Conservation (phyloP, 495 filamentous ascomycete genomes). For the Oidiodendron maius region DNA sequence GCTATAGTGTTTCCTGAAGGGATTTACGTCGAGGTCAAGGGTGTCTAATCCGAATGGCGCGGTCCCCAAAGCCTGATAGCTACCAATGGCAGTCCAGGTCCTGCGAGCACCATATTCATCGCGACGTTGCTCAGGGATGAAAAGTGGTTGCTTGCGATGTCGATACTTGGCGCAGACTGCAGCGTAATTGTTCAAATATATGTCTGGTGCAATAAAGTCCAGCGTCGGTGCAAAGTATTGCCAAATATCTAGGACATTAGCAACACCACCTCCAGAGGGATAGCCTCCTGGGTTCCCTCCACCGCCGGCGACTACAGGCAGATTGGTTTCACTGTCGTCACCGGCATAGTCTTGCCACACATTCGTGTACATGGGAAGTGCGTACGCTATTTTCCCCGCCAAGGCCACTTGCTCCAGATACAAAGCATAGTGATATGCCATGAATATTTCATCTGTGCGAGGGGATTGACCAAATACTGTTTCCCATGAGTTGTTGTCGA, state of each 20-base stretch:
- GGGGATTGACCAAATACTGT: constrained; percentile 33
- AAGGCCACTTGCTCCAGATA: constrained; percentile 38
- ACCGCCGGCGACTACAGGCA: constrained; percentile 37
- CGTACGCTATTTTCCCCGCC: constrained; percentile 36
- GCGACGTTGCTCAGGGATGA: constrained; percentile 41
- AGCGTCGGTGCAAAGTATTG: constrained; percentile 34
- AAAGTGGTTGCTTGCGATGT: constrained; percentile 35
- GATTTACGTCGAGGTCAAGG: constrained; percentile 13
- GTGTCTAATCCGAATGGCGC: constrained; percentile 42
- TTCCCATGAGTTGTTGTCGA: too few species aligned
- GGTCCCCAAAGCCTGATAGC: constrained; percentile 31
- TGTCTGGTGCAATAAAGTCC: constrained; percentile 40
- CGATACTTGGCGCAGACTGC: constrained; percentile 33
- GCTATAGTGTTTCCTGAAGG: constrained; percentile 32
- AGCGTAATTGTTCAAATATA: constrained; percentile 40
- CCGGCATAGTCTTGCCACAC: constrained; percentile 40
- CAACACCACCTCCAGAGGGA: constrained; percentile 37
- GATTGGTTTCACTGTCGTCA: constrained; percentile 15
- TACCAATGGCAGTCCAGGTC: constrained; percentile 36
- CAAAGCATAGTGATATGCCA: constrained; percentile 40
- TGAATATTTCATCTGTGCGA: constrained; percentile 44
- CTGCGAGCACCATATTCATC: constrained; percentile 40
- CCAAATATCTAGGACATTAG: constrained; percentile 41
- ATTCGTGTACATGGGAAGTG: constrained; percentile 42
- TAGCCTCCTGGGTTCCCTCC: constrained; percentile 39